Conservation (phyloP, 768 basidiomycete species). For the Russula foetens region DNA sequence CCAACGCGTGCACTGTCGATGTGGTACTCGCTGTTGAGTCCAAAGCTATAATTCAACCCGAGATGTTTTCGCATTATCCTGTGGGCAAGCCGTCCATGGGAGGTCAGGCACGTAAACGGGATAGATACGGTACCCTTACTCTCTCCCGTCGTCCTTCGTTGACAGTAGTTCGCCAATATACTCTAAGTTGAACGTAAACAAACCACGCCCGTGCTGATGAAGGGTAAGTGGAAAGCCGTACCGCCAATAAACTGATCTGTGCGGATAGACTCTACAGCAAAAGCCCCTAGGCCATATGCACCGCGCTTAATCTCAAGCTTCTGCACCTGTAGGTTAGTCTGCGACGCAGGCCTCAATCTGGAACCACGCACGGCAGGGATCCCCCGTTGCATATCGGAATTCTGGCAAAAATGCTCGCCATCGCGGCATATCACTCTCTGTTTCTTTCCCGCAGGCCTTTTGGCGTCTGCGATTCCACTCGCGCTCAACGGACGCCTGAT, state of each 20-base stretch:
- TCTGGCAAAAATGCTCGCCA: neutral
- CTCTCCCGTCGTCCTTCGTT: constrained; percentile 38
- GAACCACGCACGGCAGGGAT: neutral
- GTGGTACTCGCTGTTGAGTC: constrained; percentile 36
- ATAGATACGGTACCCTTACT: constrained; percentile 30
- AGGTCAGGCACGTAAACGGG: neutral
- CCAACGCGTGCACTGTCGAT: constrained; percentile 52
- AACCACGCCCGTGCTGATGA: neutral
- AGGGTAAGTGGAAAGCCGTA: neutral
- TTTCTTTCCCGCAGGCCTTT: neutral
- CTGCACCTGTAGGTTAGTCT: neutral
- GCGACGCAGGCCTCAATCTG: neutral
- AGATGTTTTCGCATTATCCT: constrained; percentile 41
- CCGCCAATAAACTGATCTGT: constrained; percentile 21
- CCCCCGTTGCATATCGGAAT: constrained; percentile 12
- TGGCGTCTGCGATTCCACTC: neutral
- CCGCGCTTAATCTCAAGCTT: constrained; percentile 13
- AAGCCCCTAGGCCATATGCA: constrained; percentile 47
- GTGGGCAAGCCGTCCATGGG: neutral
- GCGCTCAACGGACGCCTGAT: neutral
- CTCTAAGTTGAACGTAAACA: constrained; percentile 33
- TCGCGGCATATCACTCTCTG: neutral
- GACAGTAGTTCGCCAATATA: constrained; percentile 58
- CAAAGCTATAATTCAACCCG: constrained; percentile 55
- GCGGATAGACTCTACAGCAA: constrained; percentile 20